Percentiles rank a stretch among this genome's conserved stretches.
These are phyloP conservation scores for Xylariaceae sp. DNA, from an alignment of 2,329 filamentous ascomycete species.

Conservation along the genomic window DNA sequence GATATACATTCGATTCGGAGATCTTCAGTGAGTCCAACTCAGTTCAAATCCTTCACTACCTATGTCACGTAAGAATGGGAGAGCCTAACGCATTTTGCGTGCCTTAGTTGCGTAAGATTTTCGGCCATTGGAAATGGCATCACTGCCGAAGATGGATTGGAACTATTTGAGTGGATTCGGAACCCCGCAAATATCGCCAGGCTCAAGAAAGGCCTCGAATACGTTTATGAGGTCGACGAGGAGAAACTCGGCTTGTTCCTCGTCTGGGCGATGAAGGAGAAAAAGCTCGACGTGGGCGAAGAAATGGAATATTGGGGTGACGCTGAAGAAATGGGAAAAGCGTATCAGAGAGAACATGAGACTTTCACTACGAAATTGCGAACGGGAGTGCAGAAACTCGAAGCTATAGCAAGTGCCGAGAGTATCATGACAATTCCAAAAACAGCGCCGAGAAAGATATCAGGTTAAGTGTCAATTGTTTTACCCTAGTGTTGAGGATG, in stretches of 20 bases:
- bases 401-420: constrained; percentile 14
- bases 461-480: constrained; percentile 7
- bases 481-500: too few species aligned
- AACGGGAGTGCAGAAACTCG: constrained; percentile 12
- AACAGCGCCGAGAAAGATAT: constrained; percentile 5
- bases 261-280: constrained; percentile 3
- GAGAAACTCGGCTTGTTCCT: constrained; percentile 13
- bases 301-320: not conserved
- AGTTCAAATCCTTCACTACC: too few species aligned
- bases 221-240: constrained; percentile 15
- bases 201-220: constrained; percentile 14
- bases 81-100: too few species aligned
- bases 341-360: not conserved
- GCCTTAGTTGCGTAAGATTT: constrained; percentile 17
- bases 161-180: constrained; percentile 22
- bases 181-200: constrained; percentile 13
- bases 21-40: constrained; percentile 7
- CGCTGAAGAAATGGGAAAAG: constrained; percentile 3
- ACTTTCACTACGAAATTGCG: constrained; percentile 1
- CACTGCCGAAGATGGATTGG: constrained; percentile 4
- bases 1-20: constrained; percentile 18
- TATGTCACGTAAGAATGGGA: not conserved
- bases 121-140: constrained; percentile 6
- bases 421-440: constrained; percentile 15
- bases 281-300: not conserved